phyloP scores from a whole-genome alignment of 768 basidiomycete species.

The Clavaria fumosa region DNA sequence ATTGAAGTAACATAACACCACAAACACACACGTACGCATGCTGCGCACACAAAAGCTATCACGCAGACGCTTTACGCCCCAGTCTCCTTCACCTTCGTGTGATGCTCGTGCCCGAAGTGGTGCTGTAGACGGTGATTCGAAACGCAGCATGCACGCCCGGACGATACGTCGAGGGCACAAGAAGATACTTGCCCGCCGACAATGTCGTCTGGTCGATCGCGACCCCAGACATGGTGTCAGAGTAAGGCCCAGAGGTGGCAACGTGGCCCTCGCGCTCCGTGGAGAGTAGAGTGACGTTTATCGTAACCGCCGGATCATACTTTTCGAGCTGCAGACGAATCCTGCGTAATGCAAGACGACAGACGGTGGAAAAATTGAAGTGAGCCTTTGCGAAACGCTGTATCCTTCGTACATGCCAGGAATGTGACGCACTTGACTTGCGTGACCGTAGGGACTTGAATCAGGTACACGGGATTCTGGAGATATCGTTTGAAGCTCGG shows the following conservation, averaged over 20 bases:
- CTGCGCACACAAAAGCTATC: too few species aligned
- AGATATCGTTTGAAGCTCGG: constrained; percentile 50
- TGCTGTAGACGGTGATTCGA: constrained; percentile 45
- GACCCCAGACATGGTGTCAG: constrained; percentile 61
- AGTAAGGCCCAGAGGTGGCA: constrained; percentile 66
- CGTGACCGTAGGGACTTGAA: constrained; percentile 36
- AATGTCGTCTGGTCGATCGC: constrained; percentile 37
- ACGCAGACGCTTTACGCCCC: not conserved
- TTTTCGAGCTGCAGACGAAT: constrained; percentile 51
- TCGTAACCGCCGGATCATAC: constrained; percentile 26
- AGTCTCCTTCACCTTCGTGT: not conserved
- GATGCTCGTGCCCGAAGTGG: constrained; percentile 9
- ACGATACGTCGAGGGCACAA: constrained; percentile 63
- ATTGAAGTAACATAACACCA: too few species aligned
- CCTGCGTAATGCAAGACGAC: constrained; percentile 22
- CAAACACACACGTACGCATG: too few species aligned
- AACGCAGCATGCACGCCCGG: constrained; percentile 42
- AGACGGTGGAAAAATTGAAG: not conserved
- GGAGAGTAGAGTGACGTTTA: constrained; percentile 49
- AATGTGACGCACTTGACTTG: constrained; percentile 37
- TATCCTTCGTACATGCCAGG: too few species aligned
- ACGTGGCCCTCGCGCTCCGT: constrained; percentile 25
- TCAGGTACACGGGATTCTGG: constrained; percentile 52
- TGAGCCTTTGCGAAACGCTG: too few species aligned
- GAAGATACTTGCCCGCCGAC: constrained; percentile 48